phyloP scores from a whole-genome alignment of 2,329 filamentous ascomycete genomes.

The Sporothrix inflata region DNA sequence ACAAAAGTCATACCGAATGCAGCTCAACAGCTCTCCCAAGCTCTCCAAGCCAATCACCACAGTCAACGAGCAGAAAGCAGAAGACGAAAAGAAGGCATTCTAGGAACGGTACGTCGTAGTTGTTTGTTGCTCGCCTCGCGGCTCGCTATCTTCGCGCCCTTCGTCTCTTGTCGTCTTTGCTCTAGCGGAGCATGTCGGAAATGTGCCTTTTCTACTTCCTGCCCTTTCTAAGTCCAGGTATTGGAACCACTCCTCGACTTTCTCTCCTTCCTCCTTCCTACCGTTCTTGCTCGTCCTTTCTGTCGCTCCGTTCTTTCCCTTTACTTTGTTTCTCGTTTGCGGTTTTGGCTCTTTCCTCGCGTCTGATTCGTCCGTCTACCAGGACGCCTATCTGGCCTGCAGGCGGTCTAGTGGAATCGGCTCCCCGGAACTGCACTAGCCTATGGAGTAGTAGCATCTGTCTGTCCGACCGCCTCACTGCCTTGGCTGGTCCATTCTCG shows the following conservation, averaged over 20 bases:
- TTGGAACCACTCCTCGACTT: neutral
- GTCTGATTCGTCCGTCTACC: neutral
- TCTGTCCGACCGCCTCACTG: neutral
- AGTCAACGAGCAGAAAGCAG: neutral
- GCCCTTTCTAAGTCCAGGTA: neutral
- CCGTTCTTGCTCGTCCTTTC: neutral
- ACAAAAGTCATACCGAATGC: neutral
- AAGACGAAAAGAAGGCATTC: neutral
- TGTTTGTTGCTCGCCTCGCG: neutral
- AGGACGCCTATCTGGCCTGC: neutral
- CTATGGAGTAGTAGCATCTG: neutral
- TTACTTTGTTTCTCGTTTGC: neutral
- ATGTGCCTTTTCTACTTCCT: neutral
- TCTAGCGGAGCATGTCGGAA: neutral
- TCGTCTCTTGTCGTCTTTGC: neutral
- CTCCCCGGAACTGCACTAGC: constrained; percentile 19
- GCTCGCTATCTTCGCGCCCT: neutral
- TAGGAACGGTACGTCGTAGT: neutral
- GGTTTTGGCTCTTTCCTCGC: constrained; percentile 3
- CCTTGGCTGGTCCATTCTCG: neutral
- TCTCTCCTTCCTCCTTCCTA: neutral
- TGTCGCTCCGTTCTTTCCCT: neutral
- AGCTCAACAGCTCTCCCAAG: constrained; percentile 10
- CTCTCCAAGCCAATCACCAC: neutral
- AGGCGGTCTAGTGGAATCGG: constrained; percentile 18